These are phyloP conservation scores for Monosporascus ibericus DNA, from an alignment of 2,329 filamentous ascomycete species.

Conservation along the genomic window DNA sequence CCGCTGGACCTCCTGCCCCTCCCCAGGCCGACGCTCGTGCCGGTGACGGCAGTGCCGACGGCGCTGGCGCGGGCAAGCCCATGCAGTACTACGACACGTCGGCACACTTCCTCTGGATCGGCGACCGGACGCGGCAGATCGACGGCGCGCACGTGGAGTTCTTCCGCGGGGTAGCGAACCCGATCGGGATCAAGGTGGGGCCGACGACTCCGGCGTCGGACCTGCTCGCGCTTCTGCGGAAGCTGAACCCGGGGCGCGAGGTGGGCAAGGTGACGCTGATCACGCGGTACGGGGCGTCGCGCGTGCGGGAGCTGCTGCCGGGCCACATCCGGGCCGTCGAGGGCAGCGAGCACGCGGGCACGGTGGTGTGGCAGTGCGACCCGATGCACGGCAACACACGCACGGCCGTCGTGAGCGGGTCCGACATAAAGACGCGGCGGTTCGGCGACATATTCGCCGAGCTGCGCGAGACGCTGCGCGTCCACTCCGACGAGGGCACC, in stretches of 20 bases:
- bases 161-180: slow-evolving; percentile 93
- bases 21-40: background rate
- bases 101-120: slow-evolving; percentile 97
- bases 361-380: slow-evolving; percentile 95
- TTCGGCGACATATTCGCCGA: slow-evolving; percentile 89
- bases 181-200: slow-evolving; percentile 93
- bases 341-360: slow-evolving; percentile 58
- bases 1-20: slow-evolving; percentile 12
- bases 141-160: slow-evolving; percentile 95
- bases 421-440: slow-evolving; percentile 78
- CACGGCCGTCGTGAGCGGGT: slow-evolving; percentile 52
- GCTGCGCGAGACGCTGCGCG: slow-evolving; percentile 72
- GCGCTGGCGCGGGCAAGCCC: slow-evolving; percentile 26
- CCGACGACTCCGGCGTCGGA: slow-evolving; percentile 75
- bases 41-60: slow-evolving; percentile 13
- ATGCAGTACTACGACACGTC: slow-evolving; percentile 88
- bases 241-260: slow-evolving; percentile 76
- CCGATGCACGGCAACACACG: slow-evolving; percentile 90
- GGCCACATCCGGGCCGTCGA: slow-evolving; percentile 86
- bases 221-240: slow-evolving; percentile 71
- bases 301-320: slow-evolving; percentile 70
- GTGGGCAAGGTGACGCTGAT: slow-evolving; percentile 93
- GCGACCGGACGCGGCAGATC: slow-evolving; percentile 89
- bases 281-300: slow-evolving; percentile 81
- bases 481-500: slow-evolving; percentile 77